Evolutionary conservation across 371 early-diverging fungal species (phyloP).

Genomic region (Mortierella sp.): DNA sequence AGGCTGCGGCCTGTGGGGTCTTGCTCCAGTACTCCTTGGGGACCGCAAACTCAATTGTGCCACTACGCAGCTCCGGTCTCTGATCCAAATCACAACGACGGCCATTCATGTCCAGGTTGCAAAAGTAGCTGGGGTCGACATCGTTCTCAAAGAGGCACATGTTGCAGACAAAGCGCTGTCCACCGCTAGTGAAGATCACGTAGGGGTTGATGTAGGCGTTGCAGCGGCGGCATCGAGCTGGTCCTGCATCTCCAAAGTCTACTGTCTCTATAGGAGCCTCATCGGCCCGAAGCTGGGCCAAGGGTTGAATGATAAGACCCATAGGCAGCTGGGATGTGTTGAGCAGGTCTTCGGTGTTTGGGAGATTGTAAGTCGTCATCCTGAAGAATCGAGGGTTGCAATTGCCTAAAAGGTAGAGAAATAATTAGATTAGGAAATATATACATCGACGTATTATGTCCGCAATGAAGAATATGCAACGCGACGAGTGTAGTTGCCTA

Average conservation of each 20-base stretch:
- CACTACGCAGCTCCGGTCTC: conserved; percentile 91
- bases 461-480: not conserved
- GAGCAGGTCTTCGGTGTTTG: conserved; percentile 82
- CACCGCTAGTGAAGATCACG: conserved; percentile 89
- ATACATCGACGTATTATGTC: too few species aligned
- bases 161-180: conserved; percentile 93
- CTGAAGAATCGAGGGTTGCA: conserved; percentile 93
- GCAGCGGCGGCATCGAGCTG: conserved; percentile 94
- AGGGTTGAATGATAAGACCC: conserved; percentile 91
- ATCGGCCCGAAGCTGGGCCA: conserved; percentile 81
- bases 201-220: conserved; percentile 95
- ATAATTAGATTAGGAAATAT: not conserved
- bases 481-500: conserved; percentile 19
- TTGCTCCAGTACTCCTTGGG: conserved; percentile 81
- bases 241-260: conserved; percentile 92
- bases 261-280: conserved; percentile 90
- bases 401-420: conserved; percentile 76
- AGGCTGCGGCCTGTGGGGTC: conserved; percentile 76
- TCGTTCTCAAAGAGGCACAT: conserved; percentile 91
- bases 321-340: conserved; percentile 85
- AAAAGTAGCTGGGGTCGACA: conserved; percentile 85
- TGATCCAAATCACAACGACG: conserved; percentile 85
- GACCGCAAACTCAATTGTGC: conserved; percentile 93
- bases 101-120: conserved; percentile 93
- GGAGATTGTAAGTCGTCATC: conserved; percentile 86